A percentile compares a stretch with the other conserved stretches of the same genome.
These are phyloP conservation scores for Vinca minor DNA, from an alignment of 257 asterid genomes.

Conservation along the genomic window DNA sequence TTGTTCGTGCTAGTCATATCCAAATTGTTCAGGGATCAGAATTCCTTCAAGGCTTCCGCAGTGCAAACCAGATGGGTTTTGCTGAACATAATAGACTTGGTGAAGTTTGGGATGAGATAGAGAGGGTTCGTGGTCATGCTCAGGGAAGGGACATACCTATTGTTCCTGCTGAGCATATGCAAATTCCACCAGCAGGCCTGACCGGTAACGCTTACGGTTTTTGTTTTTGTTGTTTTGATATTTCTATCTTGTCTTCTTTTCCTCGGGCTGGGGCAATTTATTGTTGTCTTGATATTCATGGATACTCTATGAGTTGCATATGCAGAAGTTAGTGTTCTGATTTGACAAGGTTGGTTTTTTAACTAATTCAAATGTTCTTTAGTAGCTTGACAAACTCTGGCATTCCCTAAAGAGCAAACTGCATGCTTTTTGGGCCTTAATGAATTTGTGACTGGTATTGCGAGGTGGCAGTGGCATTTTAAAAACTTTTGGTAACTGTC, in stretches of 20 bases:
- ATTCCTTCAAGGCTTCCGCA: constrained; percentile 77
- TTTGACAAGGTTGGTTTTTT: not conserved
- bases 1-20: constrained; percentile 10
- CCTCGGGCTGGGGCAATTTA: not conserved
- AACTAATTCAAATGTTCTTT: not conserved
- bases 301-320: not conserved
- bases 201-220: constrained; percentile 40
- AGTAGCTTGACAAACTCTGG: not conserved
- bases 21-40: constrained; percentile 54
- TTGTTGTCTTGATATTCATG: not conserved
- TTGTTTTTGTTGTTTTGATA: not conserved
- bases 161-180: constrained; percentile 50
- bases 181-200: constrained; percentile 53
- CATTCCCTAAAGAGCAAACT: not conserved
- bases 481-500: not conserved
- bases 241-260: not conserved
- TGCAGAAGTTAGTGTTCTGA: not conserved
- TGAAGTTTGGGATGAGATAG: constrained; percentile 91
- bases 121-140: constrained; percentile 55
- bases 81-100: constrained; percentile 68
- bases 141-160: constrained; percentile 46
- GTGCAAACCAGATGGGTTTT: too few species aligned
- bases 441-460: not conserved
- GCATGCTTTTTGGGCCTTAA: not conserved
- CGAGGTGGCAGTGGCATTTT: not conserved